A percentile compares a stretch with the other conserved stretches of the same genome.
phyloP scores from a whole-genome alignment of 1,139 yeast species.

The Kluyveromyces marxianus region DNA sequence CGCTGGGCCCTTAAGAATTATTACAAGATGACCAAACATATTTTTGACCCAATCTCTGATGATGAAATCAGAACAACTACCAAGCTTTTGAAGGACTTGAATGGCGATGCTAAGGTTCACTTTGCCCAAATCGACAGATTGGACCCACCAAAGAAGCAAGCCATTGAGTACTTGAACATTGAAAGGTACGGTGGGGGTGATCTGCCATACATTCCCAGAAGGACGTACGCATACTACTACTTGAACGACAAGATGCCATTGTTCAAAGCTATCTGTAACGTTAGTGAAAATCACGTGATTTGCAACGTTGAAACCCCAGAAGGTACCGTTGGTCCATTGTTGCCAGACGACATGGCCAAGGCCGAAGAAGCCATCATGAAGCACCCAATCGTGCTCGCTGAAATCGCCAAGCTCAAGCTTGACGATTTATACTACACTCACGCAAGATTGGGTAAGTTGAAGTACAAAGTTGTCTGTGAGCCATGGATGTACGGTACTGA shows the following conservation, averaged over 20 bases:
- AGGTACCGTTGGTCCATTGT: constrained; percentile 67
- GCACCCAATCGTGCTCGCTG: constrained; percentile 56
- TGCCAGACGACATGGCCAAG: constrained; percentile 58
- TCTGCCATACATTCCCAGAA: constrained; percentile 54
- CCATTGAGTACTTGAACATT: constrained; percentile 63
- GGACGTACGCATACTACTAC: constrained; percentile 62
- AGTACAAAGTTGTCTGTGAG: constrained; percentile 49
- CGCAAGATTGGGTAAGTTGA: constrained; percentile 35
- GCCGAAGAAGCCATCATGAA: constrained; percentile 45
- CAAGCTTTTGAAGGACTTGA: constrained; percentile 49
- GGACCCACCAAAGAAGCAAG: constrained; percentile 77
- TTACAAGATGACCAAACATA: constrained; percentile 14
- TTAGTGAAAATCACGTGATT: constrained; percentile 55
- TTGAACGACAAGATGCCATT: constrained; percentile 45
- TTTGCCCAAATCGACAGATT: constrained; percentile 65
- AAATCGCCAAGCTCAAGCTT: constrained; percentile 54
- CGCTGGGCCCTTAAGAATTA: no score
- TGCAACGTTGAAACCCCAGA: constrained; percentile 47
- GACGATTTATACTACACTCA: constrained; percentile 16
- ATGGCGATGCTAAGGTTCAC: constrained; percentile 44
- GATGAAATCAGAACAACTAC: constrained; percentile 59
- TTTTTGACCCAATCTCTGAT: constrained; percentile 60
- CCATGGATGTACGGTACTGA: constrained; percentile 92
- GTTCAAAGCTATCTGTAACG: constrained; percentile 69
- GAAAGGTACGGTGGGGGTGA: constrained; percentile 52